Conservation (phyloP, 768 basidiomycete genomes). For the Xerocomellus chrysenteron region DNA sequence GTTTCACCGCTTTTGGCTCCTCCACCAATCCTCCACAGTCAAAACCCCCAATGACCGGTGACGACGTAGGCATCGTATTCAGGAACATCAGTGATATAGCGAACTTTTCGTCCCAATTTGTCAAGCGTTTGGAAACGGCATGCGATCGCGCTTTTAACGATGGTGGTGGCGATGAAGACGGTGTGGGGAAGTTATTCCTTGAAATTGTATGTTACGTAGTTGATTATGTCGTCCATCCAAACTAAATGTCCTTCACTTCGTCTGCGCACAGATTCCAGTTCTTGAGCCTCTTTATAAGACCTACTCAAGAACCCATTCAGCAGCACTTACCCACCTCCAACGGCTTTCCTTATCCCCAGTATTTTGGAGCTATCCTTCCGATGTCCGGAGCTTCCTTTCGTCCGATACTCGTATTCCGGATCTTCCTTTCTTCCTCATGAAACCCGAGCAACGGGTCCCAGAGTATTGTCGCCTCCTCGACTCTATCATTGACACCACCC, state of each 20-base stretch:
- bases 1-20: constrained; percentile 37
- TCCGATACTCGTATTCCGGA: constrained; percentile 81
- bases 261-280: constrained; percentile 50
- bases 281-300: constrained; percentile 67
- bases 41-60: constrained; percentile 58
- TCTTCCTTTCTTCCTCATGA: constrained; percentile 85
- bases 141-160: constrained; percentile 56
- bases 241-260: not conserved
- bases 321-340: constrained; percentile 64
- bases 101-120: constrained; percentile 58
- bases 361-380: constrained; percentile 55
- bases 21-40: constrained; percentile 36
- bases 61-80: constrained; percentile 68
- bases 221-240: not conserved
- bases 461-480: constrained; percentile 84
- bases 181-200: constrained; percentile 62
- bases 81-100: constrained; percentile 72
- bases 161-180: constrained; percentile 60
- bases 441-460: constrained; percentile 90
- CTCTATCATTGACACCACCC: constrained; percentile 67
- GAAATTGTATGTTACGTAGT: constrained; percentile 48
- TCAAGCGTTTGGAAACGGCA: constrained; percentile 61
- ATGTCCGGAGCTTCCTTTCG: constrained; percentile 46
- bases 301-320: no score
- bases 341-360: constrained; percentile 39